These are phyloP conservation scores for Miscanthus lutarioriparius DNA, from an alignment of 176 grass and related monocot species.

Conservation along the genomic window DNA sequence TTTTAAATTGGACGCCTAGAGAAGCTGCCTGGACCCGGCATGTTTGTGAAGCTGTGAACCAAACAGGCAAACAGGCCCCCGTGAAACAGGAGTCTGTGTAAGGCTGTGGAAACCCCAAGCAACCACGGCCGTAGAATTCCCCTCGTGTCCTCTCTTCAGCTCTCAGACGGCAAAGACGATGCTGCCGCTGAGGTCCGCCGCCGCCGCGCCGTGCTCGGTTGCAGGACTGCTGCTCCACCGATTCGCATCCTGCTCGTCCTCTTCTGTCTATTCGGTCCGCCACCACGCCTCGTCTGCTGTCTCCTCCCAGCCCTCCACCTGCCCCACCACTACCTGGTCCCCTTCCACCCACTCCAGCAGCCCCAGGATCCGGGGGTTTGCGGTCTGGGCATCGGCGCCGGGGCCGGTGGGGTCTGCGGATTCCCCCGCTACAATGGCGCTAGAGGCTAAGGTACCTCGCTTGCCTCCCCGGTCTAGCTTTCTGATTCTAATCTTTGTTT, in stretches of 20 bases:
- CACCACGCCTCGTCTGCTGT: conserved; percentile 1
- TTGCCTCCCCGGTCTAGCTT: not conserved
- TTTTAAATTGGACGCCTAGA: too few relatives aligned
- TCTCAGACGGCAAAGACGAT: not conserved
- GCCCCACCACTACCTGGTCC: not conserved
- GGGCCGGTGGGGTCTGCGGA: conserved; percentile 34
- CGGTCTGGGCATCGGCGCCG: conserved; percentile 36
- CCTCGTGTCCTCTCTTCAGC: not conserved
- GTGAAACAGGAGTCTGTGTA: too few relatives aligned
- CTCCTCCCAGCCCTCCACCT: not conserved
- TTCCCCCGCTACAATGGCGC: conserved; percentile 38
- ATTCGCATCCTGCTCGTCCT: not conserved
- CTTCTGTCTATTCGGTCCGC: not conserved
- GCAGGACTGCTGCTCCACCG: conserved; percentile 35
- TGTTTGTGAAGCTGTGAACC: too few relatives aligned
- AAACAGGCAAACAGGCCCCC: too few relatives aligned
- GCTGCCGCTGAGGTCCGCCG: conserved; percentile 52
- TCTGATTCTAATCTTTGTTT: not conserved
- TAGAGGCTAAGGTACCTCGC: conserved; percentile 53
- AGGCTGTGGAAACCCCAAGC: too few relatives aligned
- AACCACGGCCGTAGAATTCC: not conserved
- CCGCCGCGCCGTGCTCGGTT: conserved; percentile 35
- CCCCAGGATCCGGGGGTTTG: conserved; percentile 21
- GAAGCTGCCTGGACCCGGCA: too few relatives aligned
- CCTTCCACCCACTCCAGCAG: not conserved